phyloP scores from a whole-genome alignment of 2,329 filamentous ascomycete genomes.

The Phaeophleospora eucalypticola region DNA sequence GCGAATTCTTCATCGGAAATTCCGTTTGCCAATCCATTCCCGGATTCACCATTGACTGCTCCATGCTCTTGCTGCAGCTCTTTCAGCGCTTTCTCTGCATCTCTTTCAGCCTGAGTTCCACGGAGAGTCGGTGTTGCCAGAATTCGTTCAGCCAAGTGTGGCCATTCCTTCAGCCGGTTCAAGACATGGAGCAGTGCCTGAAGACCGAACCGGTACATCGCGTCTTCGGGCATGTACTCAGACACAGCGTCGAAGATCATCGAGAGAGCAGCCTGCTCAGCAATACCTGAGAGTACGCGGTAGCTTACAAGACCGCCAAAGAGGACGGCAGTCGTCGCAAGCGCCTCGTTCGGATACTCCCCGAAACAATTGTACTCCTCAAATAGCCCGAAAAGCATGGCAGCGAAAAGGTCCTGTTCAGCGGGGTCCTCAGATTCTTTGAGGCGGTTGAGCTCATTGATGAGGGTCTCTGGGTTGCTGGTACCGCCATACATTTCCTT shows the following conservation, averaged over 20 bases:
- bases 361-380: slow-evolving; percentile 95
- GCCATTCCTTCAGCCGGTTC: slow-evolving; percentile 82
- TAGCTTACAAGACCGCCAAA: slow-evolving; percentile 88
- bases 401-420: slow-evolving; percentile 93
- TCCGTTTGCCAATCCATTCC: slow-evolving; percentile 65
- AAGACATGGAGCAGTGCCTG: slow-evolving; percentile 90
- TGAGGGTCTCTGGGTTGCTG: slow-evolving; percentile 77
- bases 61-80: slow-evolving; percentile 27
- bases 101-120: slow-evolving; percentile 59
- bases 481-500: slow-evolving; percentile 97
- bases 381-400: slow-evolving; percentile 97
- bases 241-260: slow-evolving; percentile 97
- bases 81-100: slow-evolving; percentile 29
- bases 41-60: slow-evolving; percentile 28
- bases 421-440: slow-evolving; percentile 79
- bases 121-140: slow-evolving; percentile 76
- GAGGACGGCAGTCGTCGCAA: slow-evolving; percentile 91
- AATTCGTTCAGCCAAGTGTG: slow-evolving; percentile 85
- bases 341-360: slow-evolving; percentile 91
- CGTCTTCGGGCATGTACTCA: slow-evolving; percentile 74
- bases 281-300: slow-evolving; percentile 82
- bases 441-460: slow-evolving; percentile 78
- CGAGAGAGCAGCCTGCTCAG: slow-evolving; percentile 86
- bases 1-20: slow-evolving; percentile 59
- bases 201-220: slow-evolving; percentile 97